Evolutionary conservation across 2,329 filamentous ascomycete genomes (phyloP).

Genomic region (Ascochyta viciae-villosae): DNA sequence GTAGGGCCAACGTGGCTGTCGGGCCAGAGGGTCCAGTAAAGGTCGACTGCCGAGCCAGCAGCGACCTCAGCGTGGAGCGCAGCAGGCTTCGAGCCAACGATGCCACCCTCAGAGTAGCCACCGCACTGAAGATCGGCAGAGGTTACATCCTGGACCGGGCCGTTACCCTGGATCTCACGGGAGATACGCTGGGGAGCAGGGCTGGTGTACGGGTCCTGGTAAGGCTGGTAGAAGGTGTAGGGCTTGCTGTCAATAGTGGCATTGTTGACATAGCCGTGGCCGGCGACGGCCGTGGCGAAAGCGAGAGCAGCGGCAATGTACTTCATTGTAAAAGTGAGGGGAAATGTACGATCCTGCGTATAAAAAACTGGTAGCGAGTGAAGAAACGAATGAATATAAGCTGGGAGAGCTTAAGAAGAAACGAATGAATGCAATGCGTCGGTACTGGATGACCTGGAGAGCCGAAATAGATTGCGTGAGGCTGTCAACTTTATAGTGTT

Average conservation of each 20-base stretch:
- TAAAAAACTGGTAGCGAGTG: constrained; percentile 11
- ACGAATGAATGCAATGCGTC: constrained; percentile 25
- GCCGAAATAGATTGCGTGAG: constrained; percentile 29
- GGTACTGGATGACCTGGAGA: constrained; percentile 24
- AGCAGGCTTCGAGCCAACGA: constrained; percentile 60
- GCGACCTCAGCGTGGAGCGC: constrained; percentile 61
- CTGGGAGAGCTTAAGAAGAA: constrained; percentile 20
- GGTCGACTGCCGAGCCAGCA: constrained; percentile 61
- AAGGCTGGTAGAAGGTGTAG: constrained; percentile 47
- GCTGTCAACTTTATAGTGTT: constrained; percentile 28
- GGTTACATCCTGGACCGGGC: constrained; percentile 62
- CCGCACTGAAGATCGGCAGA: constrained; percentile 64
- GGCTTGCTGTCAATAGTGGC: constrained; percentile 42
- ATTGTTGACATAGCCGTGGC: constrained; percentile 47
- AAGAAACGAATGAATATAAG: constrained; percentile 22
- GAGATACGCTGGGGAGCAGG: constrained; percentile 60
- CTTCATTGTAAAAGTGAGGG: constrained; percentile 38
- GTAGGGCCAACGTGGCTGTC: constrained; percentile 61
- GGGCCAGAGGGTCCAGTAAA: constrained; percentile 62
- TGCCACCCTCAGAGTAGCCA: constrained; percentile 59
- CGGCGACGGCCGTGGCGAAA: constrained; percentile 39
- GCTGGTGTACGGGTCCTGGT: constrained; percentile 44
- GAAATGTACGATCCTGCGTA: constrained; percentile 19
- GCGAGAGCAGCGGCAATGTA: constrained; percentile 37
- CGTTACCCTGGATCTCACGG: constrained; percentile 65